Percentiles rank a stretch among this genome's conserved stretches.
Evolutionary conservation across 1,139 yeast species (phyloP).

Genomic region (Saccharomyces hybrid): DNA sequence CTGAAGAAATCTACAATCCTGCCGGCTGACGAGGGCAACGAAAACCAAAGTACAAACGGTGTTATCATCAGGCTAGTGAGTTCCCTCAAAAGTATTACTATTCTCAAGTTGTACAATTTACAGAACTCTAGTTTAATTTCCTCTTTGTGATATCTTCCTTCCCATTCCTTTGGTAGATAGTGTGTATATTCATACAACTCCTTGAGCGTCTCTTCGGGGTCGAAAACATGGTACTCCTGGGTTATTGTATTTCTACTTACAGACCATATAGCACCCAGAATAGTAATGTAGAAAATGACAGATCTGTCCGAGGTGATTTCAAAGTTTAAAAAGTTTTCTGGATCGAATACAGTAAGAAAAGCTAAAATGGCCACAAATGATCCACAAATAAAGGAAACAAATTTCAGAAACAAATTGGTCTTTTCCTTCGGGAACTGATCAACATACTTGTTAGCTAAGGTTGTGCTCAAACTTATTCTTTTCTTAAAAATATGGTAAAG

Average conservation of each 20-base stretch:
- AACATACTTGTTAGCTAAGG: conserved; percentile 73
- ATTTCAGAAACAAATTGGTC: conserved; percentile 52
- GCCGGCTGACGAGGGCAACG: conserved; percentile 64
- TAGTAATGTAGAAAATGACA: conserved; percentile 76
- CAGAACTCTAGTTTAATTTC: conserved; percentile 79
- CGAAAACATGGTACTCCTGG: conserved; percentile 62
- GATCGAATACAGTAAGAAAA: conserved; percentile 76
- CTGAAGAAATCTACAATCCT: conserved; percentile 81
- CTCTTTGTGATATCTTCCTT: conserved; percentile 72
- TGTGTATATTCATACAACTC: conserved; percentile 84
- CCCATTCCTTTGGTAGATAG: conserved; percentile 82
- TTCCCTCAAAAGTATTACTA: conserved; percentile 68
- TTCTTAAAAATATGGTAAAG: conserved; percentile 78
- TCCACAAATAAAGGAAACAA: conserved; percentile 73
- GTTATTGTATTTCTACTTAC: conserved; percentile 55
- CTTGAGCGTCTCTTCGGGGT: conserved; percentile 77
- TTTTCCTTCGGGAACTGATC: conserved; percentile 89
- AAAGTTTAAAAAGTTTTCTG: conserved; percentile 83
- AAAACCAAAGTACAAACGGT: conserved; percentile 82
- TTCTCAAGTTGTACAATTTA: conserved; percentile 62
- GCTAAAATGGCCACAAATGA: conserved; percentile 86
- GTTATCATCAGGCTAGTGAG: conserved; percentile 72
- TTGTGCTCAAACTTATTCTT: conserved; percentile 67
- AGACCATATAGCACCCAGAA: conserved; percentile 80
- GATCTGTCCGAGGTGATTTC: conserved; percentile 78